phyloP scores from a whole-genome alignment of 306 rosid genomes.

The Citrullus amarus region DNA sequence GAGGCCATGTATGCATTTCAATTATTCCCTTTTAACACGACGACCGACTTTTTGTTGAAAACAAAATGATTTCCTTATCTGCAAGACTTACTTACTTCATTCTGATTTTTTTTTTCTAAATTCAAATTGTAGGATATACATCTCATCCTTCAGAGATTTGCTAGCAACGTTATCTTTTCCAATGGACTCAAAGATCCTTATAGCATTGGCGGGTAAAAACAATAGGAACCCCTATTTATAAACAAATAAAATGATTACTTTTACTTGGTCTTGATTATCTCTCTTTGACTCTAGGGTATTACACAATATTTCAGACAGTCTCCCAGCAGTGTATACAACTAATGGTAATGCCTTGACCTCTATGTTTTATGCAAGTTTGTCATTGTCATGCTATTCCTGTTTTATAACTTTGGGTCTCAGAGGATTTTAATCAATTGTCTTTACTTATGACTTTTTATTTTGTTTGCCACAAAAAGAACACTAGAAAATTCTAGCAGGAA shows the following conservation, averaged over 20 bases:
- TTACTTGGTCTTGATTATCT: neutral
- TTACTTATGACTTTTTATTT: neutral
- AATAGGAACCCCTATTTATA: neutral
- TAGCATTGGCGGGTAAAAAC: slow-evolving; percentile 47
- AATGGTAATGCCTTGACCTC: neutral
- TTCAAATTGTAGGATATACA: slow-evolving; percentile 30
- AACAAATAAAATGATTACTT: neutral
- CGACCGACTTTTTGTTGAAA: slow-evolving; percentile 20
- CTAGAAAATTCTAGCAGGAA: neutral
- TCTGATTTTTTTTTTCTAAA: neutral
- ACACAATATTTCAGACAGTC: slow-evolving; percentile 25
- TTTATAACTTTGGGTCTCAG: neutral
- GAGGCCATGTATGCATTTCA: slow-evolving; percentile 41
- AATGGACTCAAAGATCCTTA: slow-evolving; percentile 61
- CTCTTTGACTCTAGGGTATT: slow-evolving; percentile 27
- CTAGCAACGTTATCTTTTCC: slow-evolving; percentile 55
- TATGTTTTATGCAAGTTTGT: neutral
- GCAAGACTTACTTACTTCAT: neutral
- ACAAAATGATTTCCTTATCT: neutral
- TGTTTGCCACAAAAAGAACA: neutral
- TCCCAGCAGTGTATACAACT: slow-evolving; percentile 24
- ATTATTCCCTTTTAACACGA: neutral
- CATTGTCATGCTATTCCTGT: neutral
- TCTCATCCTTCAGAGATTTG: slow-evolving; percentile 33
- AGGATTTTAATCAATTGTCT: neutral